Conservation (phyloP, 2,329 filamentous ascomycete species). For the Chaetothyriales sp. region DNA sequence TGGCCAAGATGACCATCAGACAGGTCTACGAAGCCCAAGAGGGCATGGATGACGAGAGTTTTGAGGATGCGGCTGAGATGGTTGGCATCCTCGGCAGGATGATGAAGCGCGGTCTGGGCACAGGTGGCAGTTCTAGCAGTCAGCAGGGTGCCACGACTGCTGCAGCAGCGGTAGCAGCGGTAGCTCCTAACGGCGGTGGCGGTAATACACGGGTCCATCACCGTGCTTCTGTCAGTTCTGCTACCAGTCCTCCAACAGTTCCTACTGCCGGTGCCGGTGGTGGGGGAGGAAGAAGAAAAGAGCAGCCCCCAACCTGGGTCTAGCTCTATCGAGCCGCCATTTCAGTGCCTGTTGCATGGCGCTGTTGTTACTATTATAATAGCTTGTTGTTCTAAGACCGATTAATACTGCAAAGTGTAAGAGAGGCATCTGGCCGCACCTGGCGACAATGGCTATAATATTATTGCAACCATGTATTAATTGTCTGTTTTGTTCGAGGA, state of each 20-base stretch:
- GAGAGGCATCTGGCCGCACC: background rate
- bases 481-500: too few relatives aligned
- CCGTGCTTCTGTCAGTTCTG: background rate
- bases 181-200: background rate
- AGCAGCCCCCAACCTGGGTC: background rate
- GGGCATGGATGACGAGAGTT: conserved; percentile 90
- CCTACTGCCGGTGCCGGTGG: background rate
- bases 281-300: background rate
- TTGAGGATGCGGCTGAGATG: conserved; percentile 75
- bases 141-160: conserved; percentile 3
- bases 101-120: conserved; percentile 56
- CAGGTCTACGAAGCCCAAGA: conserved; percentile 86
- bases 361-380: background rate
- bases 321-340: background rate
- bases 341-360: background rate
- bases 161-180: background rate
- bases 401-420: background rate
- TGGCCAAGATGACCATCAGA: conserved; percentile 70
- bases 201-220: background rate
- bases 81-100: conserved; percentile 76
- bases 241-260: background rate
- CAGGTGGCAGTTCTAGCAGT: conserved; percentile 9
- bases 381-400: background rate
- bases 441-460: background rate
- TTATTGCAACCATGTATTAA: background rate